Base-by-base conservation (phyloP, 805 yeast genomes). In the Tetrapisispora fleetii region DNA sequence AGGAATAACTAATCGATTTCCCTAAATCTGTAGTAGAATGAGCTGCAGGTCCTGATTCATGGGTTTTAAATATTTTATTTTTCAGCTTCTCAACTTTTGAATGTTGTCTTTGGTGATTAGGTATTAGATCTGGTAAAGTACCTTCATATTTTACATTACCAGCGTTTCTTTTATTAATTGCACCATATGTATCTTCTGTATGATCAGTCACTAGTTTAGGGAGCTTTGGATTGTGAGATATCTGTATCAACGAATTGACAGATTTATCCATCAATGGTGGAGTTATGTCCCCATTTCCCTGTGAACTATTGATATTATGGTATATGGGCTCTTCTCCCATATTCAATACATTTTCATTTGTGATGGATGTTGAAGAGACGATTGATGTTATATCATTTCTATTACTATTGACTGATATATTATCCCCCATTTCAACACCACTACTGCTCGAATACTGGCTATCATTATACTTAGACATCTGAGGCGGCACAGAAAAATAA, bases 51-150 rank as follows among this genome's bases (percentile, higher is more conserved):
- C 13, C 22, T 5, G 10, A 21, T 5, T n/a, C 37, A 35, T 28
- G 24, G 14, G 9, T 16, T 28, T 45, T 43, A 19, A 53, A 51
- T 13, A 53, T 28, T 36, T 48, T 55, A 16, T 42, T 51, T 40
- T 50, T 53, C 16, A 57, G 28, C 45, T 50, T 54, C 9, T 53
- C 55, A 48, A 52, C 54, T 41, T 54, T 54, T 6, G 54, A 47
- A 19, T 41, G 44, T 18, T 28, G 37, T 32, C 44, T 41, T 41
- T 18, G 10, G 30, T 41, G 60, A 17, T 54, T 54, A 19, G 63
- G 62, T 37, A 59, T 59, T 14, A 59, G 43, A 45, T 59, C 61
- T 1, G 63, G 63, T 17, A 59, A 47, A 3, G 63, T 59, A 2
- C 63, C 62, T 24, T 55, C 55, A 39, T 55, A 57, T 22, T 53